Evolutionary conservation across 2,329 filamentous ascomycete species (phyloP).

Genomic region (Trichoderma aggressivum): DNA sequence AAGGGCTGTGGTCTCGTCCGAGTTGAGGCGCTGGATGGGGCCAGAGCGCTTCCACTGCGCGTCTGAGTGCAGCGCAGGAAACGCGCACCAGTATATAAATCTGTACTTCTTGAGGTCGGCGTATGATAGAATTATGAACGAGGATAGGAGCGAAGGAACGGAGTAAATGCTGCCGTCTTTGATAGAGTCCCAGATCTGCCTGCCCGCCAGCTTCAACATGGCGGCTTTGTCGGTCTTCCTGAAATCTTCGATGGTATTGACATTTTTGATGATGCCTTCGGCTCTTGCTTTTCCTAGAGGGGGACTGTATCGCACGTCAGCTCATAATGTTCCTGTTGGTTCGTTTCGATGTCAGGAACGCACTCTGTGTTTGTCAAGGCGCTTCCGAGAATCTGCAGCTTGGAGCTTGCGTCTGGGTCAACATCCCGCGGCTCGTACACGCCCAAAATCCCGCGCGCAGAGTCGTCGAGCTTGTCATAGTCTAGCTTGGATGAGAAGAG

Average conservation of each 20-base stretch:
- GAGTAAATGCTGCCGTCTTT: slow-evolving; percentile 95
- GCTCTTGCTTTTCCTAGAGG: slow-evolving; percentile 73
- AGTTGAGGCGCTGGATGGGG: slow-evolving; percentile 53
- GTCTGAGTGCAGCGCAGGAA: slow-evolving; percentile 87
- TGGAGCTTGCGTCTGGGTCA: slow-evolving; percentile 71
- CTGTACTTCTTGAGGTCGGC: slow-evolving; percentile 97
- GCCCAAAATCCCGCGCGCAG: slow-evolving; percentile 79
- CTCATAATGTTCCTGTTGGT: slow-evolving; percentile 24
- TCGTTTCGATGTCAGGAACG: slow-evolving; percentile 36
- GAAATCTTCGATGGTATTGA: slow-evolving; percentile 94
- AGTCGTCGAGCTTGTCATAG: slow-evolving; percentile 94
- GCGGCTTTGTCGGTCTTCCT: slow-evolving; percentile 75
- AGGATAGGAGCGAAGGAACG: slow-evolving; percentile 84
- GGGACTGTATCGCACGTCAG: slow-evolving; percentile 47
- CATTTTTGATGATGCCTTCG: slow-evolving; percentile 92
- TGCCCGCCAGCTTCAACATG: slow-evolving; percentile 73
- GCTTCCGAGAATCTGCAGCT: slow-evolving; percentile 86
- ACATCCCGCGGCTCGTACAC: slow-evolving; percentile 82
- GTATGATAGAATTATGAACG: slow-evolving; percentile 85
- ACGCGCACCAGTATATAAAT: slow-evolving; percentile 98
- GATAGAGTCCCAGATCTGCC: slow-evolving; percentile 96
- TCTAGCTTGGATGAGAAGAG: slow-evolving; percentile 94
- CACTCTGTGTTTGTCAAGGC: slow-evolving; percentile 82
- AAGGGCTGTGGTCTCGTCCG: slow-evolving; percentile 71
- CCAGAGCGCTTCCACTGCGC: slow-evolving; percentile 71